Conservation (phyloP, 192 early-diverging fungal genomes). For the Gamsiella multidivaricata region DNA sequence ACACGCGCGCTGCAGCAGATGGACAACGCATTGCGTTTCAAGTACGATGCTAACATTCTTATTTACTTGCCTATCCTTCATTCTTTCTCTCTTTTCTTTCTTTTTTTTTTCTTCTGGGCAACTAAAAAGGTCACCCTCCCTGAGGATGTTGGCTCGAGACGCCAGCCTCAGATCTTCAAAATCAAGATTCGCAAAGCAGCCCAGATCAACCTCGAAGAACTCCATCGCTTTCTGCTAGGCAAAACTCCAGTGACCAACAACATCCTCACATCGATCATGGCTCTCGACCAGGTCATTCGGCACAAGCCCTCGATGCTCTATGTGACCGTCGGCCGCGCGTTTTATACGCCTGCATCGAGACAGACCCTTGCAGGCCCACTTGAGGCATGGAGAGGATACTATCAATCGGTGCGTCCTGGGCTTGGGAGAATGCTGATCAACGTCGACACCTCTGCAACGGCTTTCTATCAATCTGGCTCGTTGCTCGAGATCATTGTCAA, state of each 20-base stretch:
- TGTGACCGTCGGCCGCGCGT: constrained; percentile 85
- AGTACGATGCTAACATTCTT: background rate
- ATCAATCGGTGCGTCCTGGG: constrained; percentile 83
- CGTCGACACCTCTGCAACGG: constrained; percentile 73
- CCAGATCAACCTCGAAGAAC: constrained; percentile 70
- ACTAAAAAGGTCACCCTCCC: constrained; percentile 48
- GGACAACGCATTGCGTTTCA: no score
- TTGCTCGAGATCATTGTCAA: constrained; percentile 75
- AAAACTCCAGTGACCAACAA: constrained; percentile 51
- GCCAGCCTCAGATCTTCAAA: constrained; percentile 66
- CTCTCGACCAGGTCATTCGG: constrained; percentile 83
- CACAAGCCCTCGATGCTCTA: constrained; percentile 78
- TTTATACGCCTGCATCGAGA: constrained; percentile 77
- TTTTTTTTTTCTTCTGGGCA: background rate
- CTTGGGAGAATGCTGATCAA: constrained; percentile 77
- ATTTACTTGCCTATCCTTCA: background rate
- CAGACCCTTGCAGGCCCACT: constrained; percentile 69
- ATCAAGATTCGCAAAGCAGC: constrained; percentile 72
- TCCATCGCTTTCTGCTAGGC: constrained; percentile 63
- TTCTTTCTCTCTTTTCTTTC: background rate
- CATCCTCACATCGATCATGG: constrained; percentile 64
- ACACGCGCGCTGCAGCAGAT: no score
- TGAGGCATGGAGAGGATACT: constrained; percentile 93
- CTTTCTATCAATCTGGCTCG: constrained; percentile 72
- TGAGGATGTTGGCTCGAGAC: constrained; percentile 20